phyloP scores from a whole-genome alignment of 2,329 filamentous ascomycete species.

The Stagonosporopsis vannaccii region DNA sequence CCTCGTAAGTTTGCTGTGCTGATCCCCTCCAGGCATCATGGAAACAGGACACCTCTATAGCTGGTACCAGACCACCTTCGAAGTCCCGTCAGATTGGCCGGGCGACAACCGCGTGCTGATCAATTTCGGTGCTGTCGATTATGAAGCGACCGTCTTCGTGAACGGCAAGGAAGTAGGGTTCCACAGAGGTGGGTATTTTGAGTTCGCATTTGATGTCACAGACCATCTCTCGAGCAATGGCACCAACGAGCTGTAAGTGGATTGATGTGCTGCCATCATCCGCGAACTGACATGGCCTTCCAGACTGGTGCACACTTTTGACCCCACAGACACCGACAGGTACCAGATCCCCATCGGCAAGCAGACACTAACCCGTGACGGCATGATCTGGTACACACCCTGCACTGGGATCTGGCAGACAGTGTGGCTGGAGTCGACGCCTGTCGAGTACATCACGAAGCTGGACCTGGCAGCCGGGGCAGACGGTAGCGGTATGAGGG shows the following conservation, averaged over 20 bases:
- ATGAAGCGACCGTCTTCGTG: conserved; percentile 65
- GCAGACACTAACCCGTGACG: conserved; percentile 63
- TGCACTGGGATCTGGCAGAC: conserved; percentile 79
- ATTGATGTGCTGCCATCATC: fast-evolving
- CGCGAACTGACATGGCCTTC: background rate
- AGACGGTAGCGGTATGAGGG: conserved; percentile 39
- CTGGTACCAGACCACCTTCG: conserved; percentile 61
- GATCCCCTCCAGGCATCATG: conserved; percentile 50
- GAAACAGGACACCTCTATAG: conserved; percentile 50
- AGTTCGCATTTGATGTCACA: conserved; percentile 68
- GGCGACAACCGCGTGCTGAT: conserved; percentile 55
- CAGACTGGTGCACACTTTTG: conserved; percentile 70
- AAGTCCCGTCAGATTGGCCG: conserved; percentile 58
- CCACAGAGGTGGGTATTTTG: conserved; percentile 68
- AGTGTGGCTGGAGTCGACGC: conserved; percentile 73
- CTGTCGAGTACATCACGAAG: conserved; percentile 63
- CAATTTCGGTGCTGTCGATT: conserved; percentile 68
- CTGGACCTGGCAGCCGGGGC: conserved; percentile 64
- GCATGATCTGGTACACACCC: conserved; percentile 73
- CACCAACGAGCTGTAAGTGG: conserved; percentile 62
- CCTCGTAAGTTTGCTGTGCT: background rate
- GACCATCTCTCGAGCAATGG: conserved; percentile 51
- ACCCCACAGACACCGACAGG: conserved; percentile 67
- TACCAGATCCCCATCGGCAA: conserved; percentile 72
- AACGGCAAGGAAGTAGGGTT: conserved; percentile 62